Evolutionary conservation across 345 rosid species (phyloP), one percentile per base, ranked within the genome.

Genomic region (Theobroma cacao): DNA sequence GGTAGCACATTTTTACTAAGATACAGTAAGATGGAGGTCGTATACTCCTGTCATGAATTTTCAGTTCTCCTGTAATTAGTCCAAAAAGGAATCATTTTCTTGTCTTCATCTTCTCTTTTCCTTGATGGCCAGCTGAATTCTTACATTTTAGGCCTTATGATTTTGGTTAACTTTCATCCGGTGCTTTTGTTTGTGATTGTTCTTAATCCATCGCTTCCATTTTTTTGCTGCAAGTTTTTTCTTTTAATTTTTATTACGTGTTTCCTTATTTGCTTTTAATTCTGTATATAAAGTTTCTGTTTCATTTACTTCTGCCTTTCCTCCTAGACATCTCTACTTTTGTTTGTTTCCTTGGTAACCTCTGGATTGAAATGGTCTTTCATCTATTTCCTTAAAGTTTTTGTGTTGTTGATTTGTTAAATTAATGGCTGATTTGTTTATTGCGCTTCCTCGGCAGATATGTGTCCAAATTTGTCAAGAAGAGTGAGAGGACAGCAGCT

Each of bases 381-480:
- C 61, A 31, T 31, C 34, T 11, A n/a, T 68, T 41, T 68, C 33
- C 24, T 24, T 14, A 47, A 1, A 20, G 2, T 24, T 17, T 28
- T 45, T 24, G 9, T 15, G 18, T 38, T 68, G 11, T 34, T 18
- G 28, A 15, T 41, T 75, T 50, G 24, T 15, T 68, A 41, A 22
- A 9, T 2, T 47, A 4, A 13, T 60, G 30, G 15, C 30, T 63
- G 67, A 33, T 80, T 43, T 78, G 7, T 45, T 45, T 52, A 17
- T 74, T 78, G 55, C 61, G 43, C n/a, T 74, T 79, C 40, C 74
- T 20, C 20, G 40, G 65, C 72, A 94, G 96, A 38, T 79, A 81
- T 77, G 90, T 88, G 15, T 79, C 84, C 33, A 82, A 81, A 77
- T 94, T 94, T 80, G 80, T 91, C 75, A 91, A 78, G 80, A 91